Conservation (phyloP, 352 stramenopile species). For the Phytophthora chlamydospora region DNA sequence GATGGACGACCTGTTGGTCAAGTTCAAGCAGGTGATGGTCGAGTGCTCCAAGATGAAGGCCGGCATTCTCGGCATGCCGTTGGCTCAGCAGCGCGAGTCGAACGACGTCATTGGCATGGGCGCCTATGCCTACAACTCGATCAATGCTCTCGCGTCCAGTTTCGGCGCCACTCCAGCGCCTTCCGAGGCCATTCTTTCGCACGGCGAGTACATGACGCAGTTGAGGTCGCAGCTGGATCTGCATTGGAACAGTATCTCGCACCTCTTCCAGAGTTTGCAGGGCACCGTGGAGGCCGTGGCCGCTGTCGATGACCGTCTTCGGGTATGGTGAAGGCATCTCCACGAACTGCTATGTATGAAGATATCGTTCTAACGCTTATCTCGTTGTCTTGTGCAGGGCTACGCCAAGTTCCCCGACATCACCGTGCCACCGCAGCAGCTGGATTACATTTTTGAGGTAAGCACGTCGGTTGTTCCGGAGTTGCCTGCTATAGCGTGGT, state of each 20-base stretch:
- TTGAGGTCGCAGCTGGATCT: conserved; percentile 84
- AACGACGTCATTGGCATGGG: conserved; percentile 72
- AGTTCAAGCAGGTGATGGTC: conserved; percentile 80
- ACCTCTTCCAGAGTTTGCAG: conserved; percentile 83
- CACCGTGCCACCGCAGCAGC: conserved; percentile 71
- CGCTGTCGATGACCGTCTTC: conserved; percentile 67
- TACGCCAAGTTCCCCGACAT: conserved; percentile 75
- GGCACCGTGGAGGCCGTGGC: conserved; percentile 68
- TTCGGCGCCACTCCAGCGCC: conserved; percentile 64
- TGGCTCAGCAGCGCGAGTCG: conserved; percentile 72
- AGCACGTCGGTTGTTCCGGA: neutral
- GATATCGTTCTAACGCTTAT: conserved; percentile 8
- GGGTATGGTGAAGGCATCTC: conserved; percentile 42
- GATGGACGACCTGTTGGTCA: conserved; percentile 65
- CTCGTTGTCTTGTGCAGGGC: conserved; percentile 43
- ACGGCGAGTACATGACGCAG: conserved; percentile 90
- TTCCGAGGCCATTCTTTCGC: conserved; percentile 75
- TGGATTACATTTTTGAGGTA: conserved; percentile 92
- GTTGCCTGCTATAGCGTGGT: conserved; percentile 15
- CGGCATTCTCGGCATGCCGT: conserved; percentile 76
- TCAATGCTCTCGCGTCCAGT: conserved; percentile 78
- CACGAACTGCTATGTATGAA: neutral
- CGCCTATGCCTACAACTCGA: conserved; percentile 81
- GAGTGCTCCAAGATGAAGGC: conserved; percentile 85
- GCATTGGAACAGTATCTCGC: conserved; percentile 88